phyloP scores from a whole-genome alignment of 176 grass and related monocot species.

The Carex scoparia region DNA sequence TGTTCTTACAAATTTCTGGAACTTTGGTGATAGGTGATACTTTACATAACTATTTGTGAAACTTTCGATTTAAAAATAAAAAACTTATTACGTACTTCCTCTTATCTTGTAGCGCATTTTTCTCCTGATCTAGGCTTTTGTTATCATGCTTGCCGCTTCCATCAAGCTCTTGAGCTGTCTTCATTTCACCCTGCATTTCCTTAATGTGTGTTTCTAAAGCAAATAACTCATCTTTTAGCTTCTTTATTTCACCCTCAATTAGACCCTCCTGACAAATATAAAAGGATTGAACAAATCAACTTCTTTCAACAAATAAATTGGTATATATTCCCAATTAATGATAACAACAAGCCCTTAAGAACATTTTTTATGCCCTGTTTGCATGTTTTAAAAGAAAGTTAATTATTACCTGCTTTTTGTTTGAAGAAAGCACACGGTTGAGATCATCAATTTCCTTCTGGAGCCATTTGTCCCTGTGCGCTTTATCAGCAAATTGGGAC shows the following conservation, averaged over 20 bases:
- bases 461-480: constrained; percentile 85
- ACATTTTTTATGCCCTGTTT: not conserved
- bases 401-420: constrained; percentile 66
- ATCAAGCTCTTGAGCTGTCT: constrained; percentile 41
- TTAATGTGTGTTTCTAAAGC: constrained; percentile 53
- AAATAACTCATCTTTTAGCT: constrained; percentile 67
- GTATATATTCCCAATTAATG: not conserved
- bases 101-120: constrained; percentile 80
- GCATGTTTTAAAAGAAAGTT: not conserved
- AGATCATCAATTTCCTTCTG: constrained; percentile 96
- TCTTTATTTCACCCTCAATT: constrained; percentile 92
- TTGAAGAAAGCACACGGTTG: constrained; percentile 83
- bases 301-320: constrained; percentile 1
- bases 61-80: constrained; percentile 5
- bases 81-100: constrained; percentile 68
- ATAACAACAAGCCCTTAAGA: not conserved
- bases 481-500: constrained; percentile 87
- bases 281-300: constrained; percentile 12
- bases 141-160: constrained; percentile 50
- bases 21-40: not conserved
- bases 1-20: too few relatives aligned
- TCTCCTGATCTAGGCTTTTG: constrained; percentile 54
- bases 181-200: constrained; percentile 55
- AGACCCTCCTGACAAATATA: constrained; percentile 53
- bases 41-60: not conserved